Evolutionary conservation across 148 eudicot species (phyloP), one percentile per base, ranked within the genome.

Genomic region (Arbutus unedo): DNA sequence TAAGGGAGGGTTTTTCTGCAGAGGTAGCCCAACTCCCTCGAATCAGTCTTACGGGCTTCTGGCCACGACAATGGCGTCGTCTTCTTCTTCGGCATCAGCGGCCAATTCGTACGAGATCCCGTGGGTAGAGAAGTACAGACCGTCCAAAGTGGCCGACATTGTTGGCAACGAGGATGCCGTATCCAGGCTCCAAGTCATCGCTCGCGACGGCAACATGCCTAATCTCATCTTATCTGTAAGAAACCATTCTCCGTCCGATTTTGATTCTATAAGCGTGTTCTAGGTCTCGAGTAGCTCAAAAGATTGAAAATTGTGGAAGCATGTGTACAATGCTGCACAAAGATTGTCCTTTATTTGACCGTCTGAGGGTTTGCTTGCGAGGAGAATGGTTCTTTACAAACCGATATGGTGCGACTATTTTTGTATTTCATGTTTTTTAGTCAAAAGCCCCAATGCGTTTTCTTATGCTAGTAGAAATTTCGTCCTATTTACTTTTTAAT

Each of bases 121-220:
- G 44, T 94, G 99, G 98, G 98, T 96, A 8, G 99, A 96, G 90
- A 96, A 96, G 90, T 94, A 79, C 92, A 85, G 98, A 57, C 99
- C 99, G 51, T 78, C 87, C 79, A 94, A 87, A 83, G 97, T 96
- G 0, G 79, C 87, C n/a, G 98, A 96, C 78, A 96, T 96, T 23
- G 98, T 96, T 44, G 99, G 99, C 79, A 96, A 96, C 87, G 93
- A 90, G 60, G 98, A 96, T 82, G 98, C 97, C 53, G 95, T 96
- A 8, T 90, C 96, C 38, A 89, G 98, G 83, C 96, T 96, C 68
- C 95, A 93, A 87, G 97, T 96, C 88, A 96, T 96, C 82, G 98
- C 99, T 53, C 93, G 93, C 43, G 97, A 93, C 79, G 99, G 98
- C 85, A 96, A 96, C 92, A 91, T 96, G 97, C 99, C 98, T 16